Base-by-base conservation (phyloP, 768 basidiomycete genomes). In the Lyophyllum decastes region DNA sequence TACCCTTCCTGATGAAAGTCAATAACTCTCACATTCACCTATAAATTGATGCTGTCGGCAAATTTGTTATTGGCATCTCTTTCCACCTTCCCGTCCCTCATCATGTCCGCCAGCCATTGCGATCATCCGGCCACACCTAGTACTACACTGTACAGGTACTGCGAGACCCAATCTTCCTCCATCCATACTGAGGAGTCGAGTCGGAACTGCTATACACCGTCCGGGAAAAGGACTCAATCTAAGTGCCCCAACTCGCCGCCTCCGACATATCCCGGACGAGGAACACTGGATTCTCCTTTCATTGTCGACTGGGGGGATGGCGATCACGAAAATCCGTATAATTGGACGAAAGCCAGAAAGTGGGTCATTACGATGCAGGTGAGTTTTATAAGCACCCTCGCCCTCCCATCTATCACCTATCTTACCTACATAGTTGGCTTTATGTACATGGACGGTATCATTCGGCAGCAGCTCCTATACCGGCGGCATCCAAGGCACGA, bases 401-500 rank as follows among this genome's bases (percentile, higher is more conserved):
- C 33, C 14, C 44, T 38, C 34, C 45, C 26, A 40, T 47, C 4
- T 30, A 5, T 30, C 30, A 35, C 22, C 68, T 25, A 49, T 12
- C 9, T 12, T 47, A 24, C 64, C 24, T 66, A n/a, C 57, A 33
- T 54, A 81, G 78, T 57, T 81, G n/a, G 83, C 82, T 19, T 65
- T 81, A 44, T 72, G 76, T 47, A 86, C 85, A 12, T 85, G 76
- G 58, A 82, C 83, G 1, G 79, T 85, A 2, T 83, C 85, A 1
- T 87, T 86, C 64, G 76, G 82, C 51, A 85, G 83, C 55, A 83
- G 82, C 63, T 75, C 78, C 19, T 87, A 86, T 64, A 75, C 77
- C 16, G 84, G 83, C 19, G 83, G 84, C 6, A 68, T 85, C 8
- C 61, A 70, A 33, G 68, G 69, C 49, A 81, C 81, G 48, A 73